Base-by-base conservation (phyloP, 768 basidiomycete genomes). In the Boletus sp. region DNA sequence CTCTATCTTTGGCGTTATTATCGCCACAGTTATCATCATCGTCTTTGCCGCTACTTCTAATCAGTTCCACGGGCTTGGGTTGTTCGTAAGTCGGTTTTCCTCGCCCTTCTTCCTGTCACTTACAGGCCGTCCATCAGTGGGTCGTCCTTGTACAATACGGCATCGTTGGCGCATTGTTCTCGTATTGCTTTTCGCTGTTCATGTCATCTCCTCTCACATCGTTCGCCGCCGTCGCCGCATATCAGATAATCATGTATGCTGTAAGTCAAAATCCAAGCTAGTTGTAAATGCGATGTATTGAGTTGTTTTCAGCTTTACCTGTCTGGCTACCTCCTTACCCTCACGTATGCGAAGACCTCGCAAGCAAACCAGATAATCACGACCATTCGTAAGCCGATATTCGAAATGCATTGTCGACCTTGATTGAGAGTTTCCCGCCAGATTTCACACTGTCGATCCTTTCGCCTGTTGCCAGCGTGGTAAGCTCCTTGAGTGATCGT, bases 211-310 rank as follows among this genome's bases (percentile, higher is more conserved):
- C 89, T 11, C 74, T 92, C 28, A 84, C 86, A 4, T 85, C 89
- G 3, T 92, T 91, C 60, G 89, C 90, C 1, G 73, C 79, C 6
- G 80, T 84, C 14, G 89, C 89, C 5, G 89, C 83, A 15, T 89
- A 86, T 64, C 87, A 91, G 60, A 78, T 89, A 41, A 70, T 91
- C 52, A 81, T 90, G 71, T 90, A 84, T 65, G 64, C 87, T 41
- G 87, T 90, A 67, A 69, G 86, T 79, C 20, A 50, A 30, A 28
- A 39, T 47, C 20, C 39, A 18, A 6, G 15, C 30, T 9, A 2
- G 4, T 18, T 6, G 10, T n/a, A 17, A 2, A 48, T 32, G 35
- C 5, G 54, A 53, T 20, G 18, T 37, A 61, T 47, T 53, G 18
- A 45, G 11, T 39, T 20, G 39, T 20, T 46, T 24, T 46, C 52